Conservation (phyloP, 352 stramenopile species). For the Halophytophthora batemanensis region DNA sequence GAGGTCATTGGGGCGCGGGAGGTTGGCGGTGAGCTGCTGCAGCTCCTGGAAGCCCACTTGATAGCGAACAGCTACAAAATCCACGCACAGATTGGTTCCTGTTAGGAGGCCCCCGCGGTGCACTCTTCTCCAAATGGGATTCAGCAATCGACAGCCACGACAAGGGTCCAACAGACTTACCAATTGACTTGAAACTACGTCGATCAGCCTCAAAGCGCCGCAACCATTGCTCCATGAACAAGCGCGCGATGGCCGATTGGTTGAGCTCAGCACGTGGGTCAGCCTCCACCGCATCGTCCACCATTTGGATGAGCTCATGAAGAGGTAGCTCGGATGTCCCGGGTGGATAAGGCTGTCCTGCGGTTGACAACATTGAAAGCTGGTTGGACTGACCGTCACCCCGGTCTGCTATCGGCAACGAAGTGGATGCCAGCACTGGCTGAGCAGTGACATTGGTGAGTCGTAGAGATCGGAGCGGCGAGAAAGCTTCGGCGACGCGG, state of each 20-base stretch:
- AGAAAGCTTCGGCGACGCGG: slow-evolving; percentile 1
- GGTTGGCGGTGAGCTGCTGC: slow-evolving; percentile 48
- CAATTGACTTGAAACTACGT: slow-evolving; percentile 59
- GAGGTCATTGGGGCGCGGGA: slow-evolving; percentile 55
- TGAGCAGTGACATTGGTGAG: slow-evolving; percentile 21
- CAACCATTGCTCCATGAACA: slow-evolving; percentile 68
- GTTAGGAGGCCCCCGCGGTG: not conserved
- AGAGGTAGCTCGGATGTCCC: slow-evolving; percentile 25
- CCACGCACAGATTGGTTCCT: not conserved
- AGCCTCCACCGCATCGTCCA: slow-evolving; percentile 51
- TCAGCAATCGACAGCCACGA: no score
- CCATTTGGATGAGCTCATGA: slow-evolving; percentile 47
- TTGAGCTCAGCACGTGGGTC: slow-evolving; percentile 52
- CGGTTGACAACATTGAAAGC: not conserved
- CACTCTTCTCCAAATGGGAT: no score
- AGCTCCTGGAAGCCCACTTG: slow-evolving; percentile 68
- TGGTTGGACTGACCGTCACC: slow-evolving; percentile 9
- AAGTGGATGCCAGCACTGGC: slow-evolving; percentile 4
- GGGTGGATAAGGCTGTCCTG: not conserved
- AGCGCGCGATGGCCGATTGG: slow-evolving; percentile 42
- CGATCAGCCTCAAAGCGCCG: slow-evolving; percentile 50
- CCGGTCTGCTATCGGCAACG: not conserved
- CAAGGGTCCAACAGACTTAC: no score
- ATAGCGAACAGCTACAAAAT: slow-evolving; percentile 44
- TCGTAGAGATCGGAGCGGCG: slow-evolving; percentile 38